These are phyloP conservation scores for Bidens hawaiensis DNA, from an alignment of 140 eudicot species.

Conservation along the genomic window DNA sequence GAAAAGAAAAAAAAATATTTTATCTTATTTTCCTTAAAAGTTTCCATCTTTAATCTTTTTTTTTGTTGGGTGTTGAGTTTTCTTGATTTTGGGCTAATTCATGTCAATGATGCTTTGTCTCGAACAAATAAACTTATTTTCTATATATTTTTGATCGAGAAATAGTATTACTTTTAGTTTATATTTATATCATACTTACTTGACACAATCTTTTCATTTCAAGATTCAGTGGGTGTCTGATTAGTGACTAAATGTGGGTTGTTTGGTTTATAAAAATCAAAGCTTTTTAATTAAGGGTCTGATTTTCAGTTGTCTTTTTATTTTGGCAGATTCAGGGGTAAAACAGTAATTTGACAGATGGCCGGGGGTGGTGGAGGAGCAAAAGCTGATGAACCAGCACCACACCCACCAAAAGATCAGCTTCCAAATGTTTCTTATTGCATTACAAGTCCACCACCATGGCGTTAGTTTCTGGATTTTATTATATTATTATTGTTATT, in stretches of 20 bases:
- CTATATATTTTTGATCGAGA: constrained; percentile 10
- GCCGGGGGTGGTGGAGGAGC: constrained; percentile 72
- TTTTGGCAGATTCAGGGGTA: constrained; percentile 40
- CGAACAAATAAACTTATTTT: constrained; percentile 17
- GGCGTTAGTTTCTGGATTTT: constrained; percentile 64
- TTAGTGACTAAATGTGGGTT: constrained; percentile 17
- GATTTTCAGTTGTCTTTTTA: neutral
- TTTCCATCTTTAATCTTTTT: constrained; percentile 16
- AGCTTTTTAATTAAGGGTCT: neutral
- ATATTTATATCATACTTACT: constrained; percentile 11
- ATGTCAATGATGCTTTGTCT: constrained; percentile 24
- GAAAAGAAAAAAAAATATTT: neutral
- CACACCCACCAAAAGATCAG: constrained; percentile 97
- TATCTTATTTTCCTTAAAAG: neutral
- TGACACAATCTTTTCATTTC: constrained; percentile 16
- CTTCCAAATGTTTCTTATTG: constrained; percentile 85
- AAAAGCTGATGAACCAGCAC: constrained; percentile 76
- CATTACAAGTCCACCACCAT: constrained; percentile 92
- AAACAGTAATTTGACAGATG: constrained; percentile 18
- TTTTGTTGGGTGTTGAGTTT: constrained; percentile 20
- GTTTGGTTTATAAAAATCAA: constrained; percentile 6
- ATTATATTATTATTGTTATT: neutral
- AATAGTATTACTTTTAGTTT: neutral
- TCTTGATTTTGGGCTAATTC: constrained; percentile 12
- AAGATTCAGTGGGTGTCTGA: constrained; percentile 15